Evolutionary conservation across 352 stramenopile genomes (phyloP), one percentile per base, ranked within the genome.

Genomic region (Phytopythium aichiense): DNA sequence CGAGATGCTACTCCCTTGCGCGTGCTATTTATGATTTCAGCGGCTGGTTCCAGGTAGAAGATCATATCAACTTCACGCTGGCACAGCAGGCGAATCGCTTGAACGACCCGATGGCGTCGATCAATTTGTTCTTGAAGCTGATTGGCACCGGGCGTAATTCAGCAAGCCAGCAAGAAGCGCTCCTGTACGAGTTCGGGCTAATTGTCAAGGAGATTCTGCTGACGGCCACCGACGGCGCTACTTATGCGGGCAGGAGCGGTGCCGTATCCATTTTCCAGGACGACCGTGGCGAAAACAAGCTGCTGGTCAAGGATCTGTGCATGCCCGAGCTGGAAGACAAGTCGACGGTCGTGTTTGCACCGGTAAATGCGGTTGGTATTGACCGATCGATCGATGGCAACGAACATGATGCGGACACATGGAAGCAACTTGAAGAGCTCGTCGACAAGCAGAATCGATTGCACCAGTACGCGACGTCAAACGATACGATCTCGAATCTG

Each of bases 21-120:
- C 73, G 84, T 5, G 79, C 83, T 2, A 75, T 95, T n/a, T 95
- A 94, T 60, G 77, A 92, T 63, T 84, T 67, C 50, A 91, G 77
- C 28, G 79, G 85, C 0, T 95, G 87, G 87, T 89, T 90, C 59
- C 81, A 91, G 56, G 84, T 95, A 1, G 87, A 95, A 73, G 87
- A 95, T 53, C 87, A 95, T 63, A 95, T 95, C 56, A 92, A 92
- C 45, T 92, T 92, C 46, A 94, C 86, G 64, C 72, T 95, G 35
- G 84, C 85, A 7, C 82, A 90, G 61, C 84, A 95, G 45, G 84
- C 87, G 3, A 90, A 87, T 68, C 84, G 86, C 9, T 51, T 94
- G 48, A 79, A 77, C 49, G 79, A 92, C 20, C 83, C 84, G 6
- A 90, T 94, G 71, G 79, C 83, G 22, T 90, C 87, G 22, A 93